Evolutionary conservation across 2,329 filamentous ascomycete species (phyloP).

Genomic region (Apiospora rasikravindrae): DNA sequence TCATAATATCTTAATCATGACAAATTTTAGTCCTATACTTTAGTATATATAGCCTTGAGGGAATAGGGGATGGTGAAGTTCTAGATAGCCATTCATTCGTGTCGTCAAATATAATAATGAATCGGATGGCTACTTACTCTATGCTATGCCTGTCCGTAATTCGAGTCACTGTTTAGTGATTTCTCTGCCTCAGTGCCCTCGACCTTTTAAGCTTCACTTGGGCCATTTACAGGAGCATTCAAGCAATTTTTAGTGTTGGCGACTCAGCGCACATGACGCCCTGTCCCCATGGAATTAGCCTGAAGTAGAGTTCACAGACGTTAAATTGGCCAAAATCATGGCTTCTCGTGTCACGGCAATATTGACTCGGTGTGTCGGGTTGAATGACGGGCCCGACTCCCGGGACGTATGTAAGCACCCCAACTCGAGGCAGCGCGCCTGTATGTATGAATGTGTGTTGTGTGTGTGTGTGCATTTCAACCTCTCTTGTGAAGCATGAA

Average conservation of each 20-base stretch:
- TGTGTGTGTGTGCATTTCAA: background rate
- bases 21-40: background rate
- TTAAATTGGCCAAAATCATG: background rate
- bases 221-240: background rate
- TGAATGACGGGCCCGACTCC: background rate
- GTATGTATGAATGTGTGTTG: background rate
- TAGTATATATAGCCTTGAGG: background rate
- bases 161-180: background rate
- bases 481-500: background rate
- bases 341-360: background rate
- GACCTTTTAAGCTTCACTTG: background rate
- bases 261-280: background rate
- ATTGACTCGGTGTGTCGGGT: background rate
- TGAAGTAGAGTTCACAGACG: background rate
- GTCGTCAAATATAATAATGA: background rate
- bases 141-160: no score
- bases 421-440: background rate
- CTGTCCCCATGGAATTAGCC: background rate
- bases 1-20: background rate
- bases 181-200: background rate
- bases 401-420: background rate
- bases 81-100: background rate
- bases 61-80: background rate
- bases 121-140: no score
- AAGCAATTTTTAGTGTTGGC: background rate